phyloP scores from a whole-genome alignment of 2,329 filamentous ascomycete species.

The Coniochaeta sp. region DNA sequence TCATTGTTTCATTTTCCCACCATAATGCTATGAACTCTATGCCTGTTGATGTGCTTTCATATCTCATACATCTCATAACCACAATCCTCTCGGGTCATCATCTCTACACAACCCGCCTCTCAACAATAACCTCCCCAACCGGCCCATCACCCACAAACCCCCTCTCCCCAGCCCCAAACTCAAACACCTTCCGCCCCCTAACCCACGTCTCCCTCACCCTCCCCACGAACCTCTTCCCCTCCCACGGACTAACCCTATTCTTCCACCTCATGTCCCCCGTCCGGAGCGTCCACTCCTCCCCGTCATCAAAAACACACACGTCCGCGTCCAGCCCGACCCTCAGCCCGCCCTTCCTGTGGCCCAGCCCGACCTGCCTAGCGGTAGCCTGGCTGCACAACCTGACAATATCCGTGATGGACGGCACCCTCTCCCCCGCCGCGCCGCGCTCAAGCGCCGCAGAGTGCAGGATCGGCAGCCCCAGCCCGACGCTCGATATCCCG shows the following conservation, averaged over 20 bases:
- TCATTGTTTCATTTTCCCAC: too few species aligned
- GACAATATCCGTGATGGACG: slow-evolving; percentile 68
- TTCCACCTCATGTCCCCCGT: slow-evolving; percentile 84
- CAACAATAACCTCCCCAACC: slow-evolving; percentile 48
- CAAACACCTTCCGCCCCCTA: slow-evolving; percentile 67
- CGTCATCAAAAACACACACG: slow-evolving; percentile 85
- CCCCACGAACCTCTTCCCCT: slow-evolving; percentile 69
- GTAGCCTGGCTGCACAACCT: slow-evolving; percentile 82
- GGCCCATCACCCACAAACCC: slow-evolving; percentile 44
- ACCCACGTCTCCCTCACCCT: slow-evolving; percentile 83
- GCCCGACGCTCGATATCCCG: slow-evolving; percentile 86
- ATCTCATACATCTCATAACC: background rate
- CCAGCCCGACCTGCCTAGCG: slow-evolving; percentile 77
- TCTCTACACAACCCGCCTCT: slow-evolving; percentile 42
- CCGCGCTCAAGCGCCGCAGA: slow-evolving; percentile 62
- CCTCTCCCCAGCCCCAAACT: slow-evolving; percentile 44
- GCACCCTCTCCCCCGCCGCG: slow-evolving; percentile 32
- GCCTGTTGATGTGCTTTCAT: background rate
- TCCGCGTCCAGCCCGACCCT: slow-evolving; percentile 81
- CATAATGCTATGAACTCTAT: background rate
- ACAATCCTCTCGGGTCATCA: background rate
- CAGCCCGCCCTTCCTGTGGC: slow-evolving; percentile 74
- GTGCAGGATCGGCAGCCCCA: slow-evolving; percentile 87
- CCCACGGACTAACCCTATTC: slow-evolving; percentile 87
- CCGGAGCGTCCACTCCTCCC: slow-evolving; percentile 66